A percentile compares a stretch with the other conserved stretches of the same genome.
Conservation (phyloP, 2,329 filamentous ascomycete genomes). For the Onygenales sp. region DNA sequence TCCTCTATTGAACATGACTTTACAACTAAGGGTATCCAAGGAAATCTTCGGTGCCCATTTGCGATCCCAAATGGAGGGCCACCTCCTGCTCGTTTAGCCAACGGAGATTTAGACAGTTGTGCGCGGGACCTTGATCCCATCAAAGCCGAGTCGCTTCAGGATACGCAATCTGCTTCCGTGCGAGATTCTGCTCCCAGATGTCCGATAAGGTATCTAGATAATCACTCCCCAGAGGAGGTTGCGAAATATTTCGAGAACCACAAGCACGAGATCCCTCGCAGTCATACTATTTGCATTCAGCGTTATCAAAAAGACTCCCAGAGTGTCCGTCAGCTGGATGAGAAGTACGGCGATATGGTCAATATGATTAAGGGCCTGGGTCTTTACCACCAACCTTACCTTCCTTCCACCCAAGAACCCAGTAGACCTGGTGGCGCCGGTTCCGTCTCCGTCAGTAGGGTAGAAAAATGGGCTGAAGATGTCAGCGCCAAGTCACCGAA, state of each 20-base stretch:
- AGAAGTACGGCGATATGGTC: constrained; percentile 84
- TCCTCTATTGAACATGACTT: constrained; percentile 78
- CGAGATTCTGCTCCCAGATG: constrained; percentile 56
- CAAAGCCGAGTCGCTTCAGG: constrained; percentile 37
- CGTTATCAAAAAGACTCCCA: constrained; percentile 81
- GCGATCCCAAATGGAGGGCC: constrained; percentile 38
- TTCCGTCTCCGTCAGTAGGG: constrained; percentile 55
- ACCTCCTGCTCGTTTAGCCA: constrained; percentile 28
- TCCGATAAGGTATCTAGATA: constrained; percentile 84
- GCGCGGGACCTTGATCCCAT: constrained; percentile 49
- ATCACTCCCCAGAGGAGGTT: constrained; percentile 87
- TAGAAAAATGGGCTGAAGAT: constrained; percentile 77
- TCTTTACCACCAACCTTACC: constrained; percentile 76
- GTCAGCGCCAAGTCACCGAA: constrained; percentile 51
- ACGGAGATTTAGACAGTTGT: constrained; percentile 31
- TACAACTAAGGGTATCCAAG: constrained; percentile 73
- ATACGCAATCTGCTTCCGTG: constrained; percentile 36
- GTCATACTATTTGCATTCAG: constrained; percentile 84
- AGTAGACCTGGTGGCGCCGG: constrained; percentile 17
- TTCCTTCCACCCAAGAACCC: constrained; percentile 52
- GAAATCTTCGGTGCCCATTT: constrained; percentile 74
- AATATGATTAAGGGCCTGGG: constrained; percentile 92
- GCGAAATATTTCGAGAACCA: constrained; percentile 90
- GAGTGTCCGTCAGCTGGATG: constrained; percentile 78
- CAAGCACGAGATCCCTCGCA: constrained; percentile 88